phyloP scores from a whole-genome alignment of 2,329 filamentous ascomycete genomes.

The Colletotrichum lentis region DNA sequence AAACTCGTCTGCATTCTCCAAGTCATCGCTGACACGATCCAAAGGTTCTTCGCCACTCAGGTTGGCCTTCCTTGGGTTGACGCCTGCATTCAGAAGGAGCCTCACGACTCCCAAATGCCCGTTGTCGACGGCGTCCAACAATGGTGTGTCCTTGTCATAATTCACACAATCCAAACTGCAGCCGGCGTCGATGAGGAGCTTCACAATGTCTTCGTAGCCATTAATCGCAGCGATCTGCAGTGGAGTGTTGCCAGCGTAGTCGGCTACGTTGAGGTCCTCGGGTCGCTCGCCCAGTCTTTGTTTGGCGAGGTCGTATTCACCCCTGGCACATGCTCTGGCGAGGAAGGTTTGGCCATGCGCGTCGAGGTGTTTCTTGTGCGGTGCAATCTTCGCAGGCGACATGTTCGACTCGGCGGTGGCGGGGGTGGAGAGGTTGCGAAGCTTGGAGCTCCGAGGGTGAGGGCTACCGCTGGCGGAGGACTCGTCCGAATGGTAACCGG shows the following conservation, averaged over 20 bases:
- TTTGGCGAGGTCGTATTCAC: conserved; percentile 82
- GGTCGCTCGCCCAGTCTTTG: conserved; percentile 78
- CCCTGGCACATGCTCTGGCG: conserved; percentile 87
- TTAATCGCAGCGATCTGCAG: conserved; percentile 91
- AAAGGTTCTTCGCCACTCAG: conserved; percentile 92
- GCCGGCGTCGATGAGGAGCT: conserved; percentile 82
- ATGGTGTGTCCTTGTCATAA: conserved; percentile 87
- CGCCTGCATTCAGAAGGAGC: conserved; percentile 82
- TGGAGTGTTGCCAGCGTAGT: conserved; percentile 96
- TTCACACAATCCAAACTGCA: conserved; percentile 83
- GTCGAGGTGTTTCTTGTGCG: conserved; percentile 87
- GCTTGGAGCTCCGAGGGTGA: conserved; percentile 65
- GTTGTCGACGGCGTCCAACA: conserved; percentile 97
- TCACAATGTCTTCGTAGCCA: conserved; percentile 86
- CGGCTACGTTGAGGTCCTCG: conserved; percentile 86
- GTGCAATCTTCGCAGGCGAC: conserved; percentile 72
- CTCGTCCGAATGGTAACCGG: conserved; percentile 73
- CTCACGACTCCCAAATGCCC: conserved; percentile 89
- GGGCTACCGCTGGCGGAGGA: conserved; percentile 69
- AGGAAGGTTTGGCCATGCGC: conserved; percentile 90
- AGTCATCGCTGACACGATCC: conserved; percentile 78
- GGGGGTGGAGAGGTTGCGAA: conserved; percentile 64
- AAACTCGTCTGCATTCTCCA: conserved; percentile 82
- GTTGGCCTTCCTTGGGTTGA: conserved; percentile 90
- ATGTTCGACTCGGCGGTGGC: conserved; percentile 66